Evolutionary conservation across 352 stramenopile species (phyloP).

Genomic region (Lagenidium giganteum): DNA sequence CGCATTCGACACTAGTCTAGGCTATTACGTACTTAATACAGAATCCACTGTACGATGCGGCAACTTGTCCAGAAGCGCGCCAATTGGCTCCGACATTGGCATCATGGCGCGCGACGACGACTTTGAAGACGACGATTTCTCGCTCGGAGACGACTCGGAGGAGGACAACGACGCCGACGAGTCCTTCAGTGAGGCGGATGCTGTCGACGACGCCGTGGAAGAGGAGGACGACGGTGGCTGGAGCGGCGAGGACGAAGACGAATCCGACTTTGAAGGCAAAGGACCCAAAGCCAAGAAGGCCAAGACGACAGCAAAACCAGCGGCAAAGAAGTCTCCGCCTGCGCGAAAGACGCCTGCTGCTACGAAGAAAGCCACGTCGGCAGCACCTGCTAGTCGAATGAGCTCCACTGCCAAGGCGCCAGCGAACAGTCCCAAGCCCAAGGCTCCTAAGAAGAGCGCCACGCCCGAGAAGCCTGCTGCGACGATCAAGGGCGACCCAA

Average conservation of each 20-base stretch:
- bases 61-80: too few relatives aligned
- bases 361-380: constrained; percentile 6
- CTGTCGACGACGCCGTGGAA: constrained; percentile 24
- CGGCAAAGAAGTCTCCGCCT: constrained; percentile 1
- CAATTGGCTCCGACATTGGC: too few relatives aligned
- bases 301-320: constrained; percentile 3
- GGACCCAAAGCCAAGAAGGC: constrained; percentile 18
- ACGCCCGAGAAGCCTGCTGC: constrained; percentile 9
- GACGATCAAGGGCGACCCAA: constrained; percentile 33
- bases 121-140: constrained; percentile 53
- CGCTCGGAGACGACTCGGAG: constrained; percentile 43
- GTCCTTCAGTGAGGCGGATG: constrained; percentile 12
- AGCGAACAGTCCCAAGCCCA: constrained; percentile 20
- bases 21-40: too few relatives aligned
- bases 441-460: constrained; percentile 10
- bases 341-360: constrained; percentile 2
- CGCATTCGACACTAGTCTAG: too few relatives aligned
- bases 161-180: constrained; percentile 32
- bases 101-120: too few relatives aligned
- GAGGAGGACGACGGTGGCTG: constrained; percentile 20
- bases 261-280: constrained; percentile 44
- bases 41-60: too few relatives aligned
- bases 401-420: neutral
- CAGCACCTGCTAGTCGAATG: neutral
- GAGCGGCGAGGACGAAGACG: constrained; percentile 19